These are phyloP conservation scores for Metarhizium rileyi DNA, from an alignment of 2,329 filamentous ascomycete genomes.

Conservation along the genomic window DNA sequence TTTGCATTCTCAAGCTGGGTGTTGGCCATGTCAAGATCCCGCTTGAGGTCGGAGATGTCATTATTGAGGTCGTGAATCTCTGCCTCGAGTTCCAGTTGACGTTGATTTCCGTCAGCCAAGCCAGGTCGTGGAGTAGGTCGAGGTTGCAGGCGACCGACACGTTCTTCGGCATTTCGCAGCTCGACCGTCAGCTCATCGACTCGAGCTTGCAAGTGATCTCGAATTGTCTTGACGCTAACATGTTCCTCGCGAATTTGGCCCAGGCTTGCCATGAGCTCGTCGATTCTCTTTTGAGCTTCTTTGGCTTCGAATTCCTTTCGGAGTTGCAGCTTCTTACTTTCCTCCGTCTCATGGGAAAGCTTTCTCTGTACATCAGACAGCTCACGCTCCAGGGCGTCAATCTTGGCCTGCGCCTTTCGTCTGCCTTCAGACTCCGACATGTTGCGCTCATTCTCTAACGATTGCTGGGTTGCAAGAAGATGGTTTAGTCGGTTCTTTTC, in stretches of 20 bases:
- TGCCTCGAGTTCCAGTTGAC: constrained; percentile 42
- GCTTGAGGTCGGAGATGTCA: constrained; percentile 78
- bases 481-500: constrained; percentile 79
- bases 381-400: constrained; percentile 73
- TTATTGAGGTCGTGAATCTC: constrained; percentile 72
- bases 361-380: constrained; percentile 71
- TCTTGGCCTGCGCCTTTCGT: constrained; percentile 66
- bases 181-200: constrained; percentile 86
- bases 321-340: constrained; percentile 70
- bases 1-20: constrained; percentile 74
- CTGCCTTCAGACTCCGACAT: constrained; percentile 72
- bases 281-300: constrained; percentile 82
- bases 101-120: constrained; percentile 31
- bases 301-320: constrained; percentile 86
- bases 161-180: constrained; percentile 80
- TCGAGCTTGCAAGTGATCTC: constrained; percentile 79
- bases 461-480: constrained; percentile 75
- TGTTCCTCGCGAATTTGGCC: constrained; percentile 78
- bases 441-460: constrained; percentile 84
- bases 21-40: constrained; percentile 72
- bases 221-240: constrained; percentile 73
- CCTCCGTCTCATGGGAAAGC: constrained; percentile 72
- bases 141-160: constrained; percentile 71
- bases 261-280: constrained; percentile 76
- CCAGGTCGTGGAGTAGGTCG: constrained; percentile 56